Percentiles rank a stretch among this genome's conserved stretches.
Conservation (phyloP, 768 basidiomycete species). For the Filobasidium wieringae region DNA sequence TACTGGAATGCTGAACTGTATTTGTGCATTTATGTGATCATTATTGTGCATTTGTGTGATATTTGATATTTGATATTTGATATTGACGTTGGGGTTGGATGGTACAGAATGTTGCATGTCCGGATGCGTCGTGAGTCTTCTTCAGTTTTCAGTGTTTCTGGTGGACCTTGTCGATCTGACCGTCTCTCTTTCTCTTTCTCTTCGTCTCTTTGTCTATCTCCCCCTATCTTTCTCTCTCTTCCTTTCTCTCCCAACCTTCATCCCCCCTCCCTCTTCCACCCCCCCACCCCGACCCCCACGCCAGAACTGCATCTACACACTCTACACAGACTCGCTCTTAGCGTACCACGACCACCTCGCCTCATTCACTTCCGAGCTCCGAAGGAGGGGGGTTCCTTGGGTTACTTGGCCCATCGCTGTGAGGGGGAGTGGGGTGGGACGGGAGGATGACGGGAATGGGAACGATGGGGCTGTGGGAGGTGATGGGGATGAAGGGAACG, state of each 20-base stretch:
- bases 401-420: slow-evolving; percentile 56
- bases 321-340: slow-evolving; percentile 63
- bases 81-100: not conserved
- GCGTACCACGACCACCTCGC: slow-evolving; percentile 52
- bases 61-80: too few species aligned
- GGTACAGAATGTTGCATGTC: slow-evolving; percentile 90
- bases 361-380: slow-evolving; percentile 47
- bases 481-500: slow-evolving; percentile 3
- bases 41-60: too few species aligned
- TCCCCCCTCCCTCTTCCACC: not conserved
- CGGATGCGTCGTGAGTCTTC: slow-evolving; percentile 51
- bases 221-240: not conserved
- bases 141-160: too few species aligned
- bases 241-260: not conserved
- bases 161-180: not conserved
- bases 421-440: slow-evolving; percentile 22
- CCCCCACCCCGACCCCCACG: not conserved
- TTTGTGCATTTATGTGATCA: too few species aligned
- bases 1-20: not conserved
- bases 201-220: not conserved
- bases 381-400: slow-evolving; percentile 46
- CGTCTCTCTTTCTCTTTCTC: not conserved
- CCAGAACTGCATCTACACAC: slow-evolving; percentile 69
- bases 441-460: not conserved
- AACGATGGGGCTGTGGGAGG: not conserved